Conservation (phyloP, 805 yeast genomes). For the Candida montana region DNA sequence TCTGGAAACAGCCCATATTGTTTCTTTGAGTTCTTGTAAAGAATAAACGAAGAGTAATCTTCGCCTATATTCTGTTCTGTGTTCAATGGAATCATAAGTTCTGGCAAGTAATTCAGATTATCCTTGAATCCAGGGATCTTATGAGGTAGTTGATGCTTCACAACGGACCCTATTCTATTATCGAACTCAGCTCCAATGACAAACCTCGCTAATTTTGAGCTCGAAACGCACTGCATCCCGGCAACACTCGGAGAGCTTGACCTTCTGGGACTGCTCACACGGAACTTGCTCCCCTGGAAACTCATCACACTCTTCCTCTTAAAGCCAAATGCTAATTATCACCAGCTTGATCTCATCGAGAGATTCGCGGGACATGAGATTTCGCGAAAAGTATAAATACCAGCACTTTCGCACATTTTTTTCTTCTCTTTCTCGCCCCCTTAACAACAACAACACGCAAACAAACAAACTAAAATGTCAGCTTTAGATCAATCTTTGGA, state of each 20-base stretch:
- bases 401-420: conserved; percentile 2
- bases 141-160: conserved; percentile 56
- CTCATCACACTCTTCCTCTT: too few species aligned
- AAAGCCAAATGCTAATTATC: too few species aligned
- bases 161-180: conserved; percentile 64
- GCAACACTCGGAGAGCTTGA: conserved; percentile 2
- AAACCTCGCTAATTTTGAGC: conserved; percentile 40
- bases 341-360: neutral
- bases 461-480: conserved; percentile 51
- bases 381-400: conserved; percentile 1
- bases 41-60: conserved; percentile 51
- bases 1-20: conserved; percentile 20
- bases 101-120: conserved; percentile 37
- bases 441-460: conserved; percentile 2
- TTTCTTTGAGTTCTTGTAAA: conserved; percentile 35
- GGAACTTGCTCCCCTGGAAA: neutral
- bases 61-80: conserved; percentile 49
- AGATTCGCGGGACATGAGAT: too few species aligned
- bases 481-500: conserved; percentile 90
- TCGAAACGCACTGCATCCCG: conserved; percentile 4
- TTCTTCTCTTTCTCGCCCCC: neutral
- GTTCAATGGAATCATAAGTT: conserved; percentile 58
- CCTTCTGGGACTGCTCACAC: neutral
- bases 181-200: conserved; percentile 76
- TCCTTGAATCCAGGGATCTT: conserved; percentile 33